Base-by-base conservation (phyloP, 352 stramenopile species). In the Phytopythium montanum region DNA sequence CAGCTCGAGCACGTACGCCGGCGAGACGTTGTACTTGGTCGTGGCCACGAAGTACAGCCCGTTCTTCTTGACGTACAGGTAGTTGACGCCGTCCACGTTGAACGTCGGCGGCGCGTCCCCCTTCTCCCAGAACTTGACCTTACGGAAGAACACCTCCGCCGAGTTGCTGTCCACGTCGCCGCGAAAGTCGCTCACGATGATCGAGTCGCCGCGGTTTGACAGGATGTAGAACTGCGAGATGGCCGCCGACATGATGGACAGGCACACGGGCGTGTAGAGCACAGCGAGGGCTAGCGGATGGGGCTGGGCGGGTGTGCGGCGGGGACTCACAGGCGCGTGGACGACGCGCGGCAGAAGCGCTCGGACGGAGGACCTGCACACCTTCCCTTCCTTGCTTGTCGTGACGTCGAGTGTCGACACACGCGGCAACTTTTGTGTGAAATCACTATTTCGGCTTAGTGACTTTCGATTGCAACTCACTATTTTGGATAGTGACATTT, bases 141-240 rank as follows among this genome's bases (percentile, higher is more conserved):
- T 99, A 56, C 96, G 94, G 83, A 99, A 99, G 76, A 99, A 99
- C 26, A 96, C 96, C 74, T 99, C 97, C 60, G 95, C 85, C 52
- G 87, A 90, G 51, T 91, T 94, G 41, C 72, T 85, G 56, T 83
- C 69, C 36, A 94, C 66, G 66, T 97, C 89, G 38, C 90, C 95
- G 33, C 96, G 91, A 70, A 98, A 99, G 65, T 98, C 92, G 67
- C 95, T 98, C 58, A 92, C 96, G 74, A 99, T 98, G 73, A 99
- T 98, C 29, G 96, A 98, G 81, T 99, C 97, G 56, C 97, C 97
- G 46, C 97, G 85, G 46, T 96, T 98, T 56, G 94, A 98, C 39
- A 99, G 81, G 61, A 99, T 98, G 82, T 99, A 99, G 80, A 99
- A 99, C 76, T 99, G 97, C 46, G 93, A 98, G 68, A 99, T 98